Base-by-base conservation (phyloP, 495 filamentous ascomycete species). In the Aspergillus avenaceus region DNA sequence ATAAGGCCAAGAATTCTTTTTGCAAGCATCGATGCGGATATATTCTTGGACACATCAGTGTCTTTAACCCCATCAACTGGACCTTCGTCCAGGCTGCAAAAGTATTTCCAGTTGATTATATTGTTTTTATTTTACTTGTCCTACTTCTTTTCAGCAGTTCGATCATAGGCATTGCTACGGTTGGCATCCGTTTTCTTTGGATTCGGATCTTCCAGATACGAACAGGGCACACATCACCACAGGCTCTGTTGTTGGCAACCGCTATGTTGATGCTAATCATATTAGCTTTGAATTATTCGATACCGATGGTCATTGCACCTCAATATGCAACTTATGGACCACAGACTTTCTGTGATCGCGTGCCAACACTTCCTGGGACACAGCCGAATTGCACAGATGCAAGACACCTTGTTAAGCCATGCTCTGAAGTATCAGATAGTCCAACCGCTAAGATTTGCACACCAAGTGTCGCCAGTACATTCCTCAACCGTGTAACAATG, bases 151-250 rank as follows among this genome's bases (percentile, higher is more conserved):
- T 97, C 75, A 79, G 75, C 72, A 83, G 84, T 65, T 90, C 89
- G 16, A 82, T 97, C 43, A 81, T 89, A 22, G 95, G 93, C 36
- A 83, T 97, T 32, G 85, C 90, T 24, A 78, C 80, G 21, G 78
- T 97, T 44, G 93, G 93, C 28, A 96, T 98, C 59, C 84, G 93
- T 45, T 96, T 98, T 76, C 77, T 98, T 40, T 98, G 95, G 95
- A 69, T 97, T 52, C 83, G 77, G 42, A 77, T 98, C 44, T 97
- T 97, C 77, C 84, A 86, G 62, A 88, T 98, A 60, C 81, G 91
- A 48, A 87, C 84, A 55, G 88, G 90, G 34, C 85, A 90, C 60
- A 97, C 92, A 0, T 83, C 88, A 3, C 93, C 93, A 4, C 92
- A 97, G 62, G 95, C 91, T 12, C 70, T 98, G n/a, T 80, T 98